Conservation (phyloP, 2,329 filamentous ascomycete species). For the Sclerotinia glacialis region DNA sequence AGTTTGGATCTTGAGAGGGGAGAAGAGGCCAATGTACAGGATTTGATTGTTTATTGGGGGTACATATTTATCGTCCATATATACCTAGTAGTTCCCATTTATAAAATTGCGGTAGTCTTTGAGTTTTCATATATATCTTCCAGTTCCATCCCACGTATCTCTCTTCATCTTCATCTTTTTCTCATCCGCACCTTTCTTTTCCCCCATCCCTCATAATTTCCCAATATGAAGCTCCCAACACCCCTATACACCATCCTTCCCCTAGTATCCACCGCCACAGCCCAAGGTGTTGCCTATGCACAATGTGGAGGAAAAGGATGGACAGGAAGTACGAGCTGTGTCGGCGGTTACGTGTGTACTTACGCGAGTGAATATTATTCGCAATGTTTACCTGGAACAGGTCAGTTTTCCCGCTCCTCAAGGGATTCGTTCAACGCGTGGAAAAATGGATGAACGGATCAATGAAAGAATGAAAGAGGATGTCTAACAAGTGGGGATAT, state of each 20-base stretch:
- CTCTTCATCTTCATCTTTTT: not conserved
- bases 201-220: too few species aligned
- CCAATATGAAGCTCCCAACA: conserved; percentile 17
- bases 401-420: not conserved
- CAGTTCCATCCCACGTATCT: not conserved
- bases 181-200: too few species aligned
- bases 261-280: not conserved
- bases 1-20: too few species aligned
- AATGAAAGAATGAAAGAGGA: not conserved
- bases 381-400: conserved; percentile 35
- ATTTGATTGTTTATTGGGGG: too few species aligned
- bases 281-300: conserved; percentile 21
- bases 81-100: too few species aligned
- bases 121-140: too few species aligned
- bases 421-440: too few species aligned
- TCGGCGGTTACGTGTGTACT: conserved; percentile 37
- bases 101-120: too few species aligned
- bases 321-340: conserved; percentile 37
- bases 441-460: not conserved
- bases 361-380: conserved; percentile 37
- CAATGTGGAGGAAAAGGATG: conserved; percentile 37
- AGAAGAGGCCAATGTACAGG: too few species aligned
- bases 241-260: not conserved
- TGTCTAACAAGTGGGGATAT: not conserved
- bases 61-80: too few species aligned